Conservation (phyloP, 139 green algal genomes). For the Microglena sp. region DNA sequence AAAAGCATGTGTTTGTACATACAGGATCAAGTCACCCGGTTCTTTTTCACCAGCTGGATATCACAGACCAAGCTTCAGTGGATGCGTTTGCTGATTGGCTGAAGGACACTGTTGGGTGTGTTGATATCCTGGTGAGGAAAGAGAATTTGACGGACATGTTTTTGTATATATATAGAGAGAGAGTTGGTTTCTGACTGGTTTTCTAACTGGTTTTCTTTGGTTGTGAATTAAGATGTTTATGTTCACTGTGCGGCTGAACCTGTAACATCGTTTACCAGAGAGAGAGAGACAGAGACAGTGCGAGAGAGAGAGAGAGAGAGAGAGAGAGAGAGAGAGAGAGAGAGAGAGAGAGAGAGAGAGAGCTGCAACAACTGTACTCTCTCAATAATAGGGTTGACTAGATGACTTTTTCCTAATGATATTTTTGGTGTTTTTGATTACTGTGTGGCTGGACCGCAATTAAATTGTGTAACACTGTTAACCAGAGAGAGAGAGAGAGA, state of each 20-base stretch:
- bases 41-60: slow-evolving; percentile 35
- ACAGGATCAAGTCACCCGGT: slow-evolving; percentile 1
- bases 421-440: too few relatives aligned
- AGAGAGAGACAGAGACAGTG: neutral
- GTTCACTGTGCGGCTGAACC: neutral
- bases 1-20: too few relatives aligned
- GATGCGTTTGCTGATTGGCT: slow-evolving; percentile 36
- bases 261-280: neutral
- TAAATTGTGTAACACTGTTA: neutral
- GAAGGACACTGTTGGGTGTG: slow-evolving; percentile 4
- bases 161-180: too few relatives aligned
- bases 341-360: neutral
- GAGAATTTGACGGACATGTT: too few relatives aligned
- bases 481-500: neutral
- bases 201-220: too few relatives aligned
- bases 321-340: neutral
- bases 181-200: too few relatives aligned
- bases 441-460: too few relatives aligned
- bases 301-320: neutral
- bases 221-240: too few relatives aligned
- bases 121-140: slow-evolving; percentile 31
- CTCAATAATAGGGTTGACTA: too few relatives aligned
- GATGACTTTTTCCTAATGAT: too few relatives aligned
- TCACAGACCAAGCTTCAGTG: slow-evolving; percentile 37
- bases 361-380: too few relatives aligned